Percentiles rank a stretch among this genome's conserved stretches.
Evolutionary conservation across 192 early-diverging fungal species (phyloP).

Genomic region (Umbelopsis sp.): DNA sequence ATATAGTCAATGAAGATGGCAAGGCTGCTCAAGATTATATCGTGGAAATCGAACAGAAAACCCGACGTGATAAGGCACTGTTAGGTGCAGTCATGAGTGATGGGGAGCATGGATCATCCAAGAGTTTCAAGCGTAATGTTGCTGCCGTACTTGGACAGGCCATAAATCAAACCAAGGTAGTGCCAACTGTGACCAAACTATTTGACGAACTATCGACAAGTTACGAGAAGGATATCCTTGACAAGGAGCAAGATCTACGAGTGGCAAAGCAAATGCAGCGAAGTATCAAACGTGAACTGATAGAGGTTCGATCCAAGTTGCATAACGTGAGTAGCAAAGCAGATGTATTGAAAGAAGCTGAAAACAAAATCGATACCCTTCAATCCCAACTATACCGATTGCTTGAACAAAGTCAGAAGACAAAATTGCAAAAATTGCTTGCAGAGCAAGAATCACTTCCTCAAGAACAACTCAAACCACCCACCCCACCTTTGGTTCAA

Average conservation of each 20-base stretch:
- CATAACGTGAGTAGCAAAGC: slow-evolving; percentile 34
- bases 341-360: slow-evolving; percentile 23
- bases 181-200: slow-evolving; percentile 40
- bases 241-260: slow-evolving; percentile 45
- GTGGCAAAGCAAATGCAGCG: slow-evolving; percentile 39
- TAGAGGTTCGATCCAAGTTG: slow-evolving; percentile 32
- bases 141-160: background rate
- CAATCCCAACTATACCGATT: slow-evolving; percentile 31
- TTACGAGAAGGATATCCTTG: slow-evolving; percentile 45
- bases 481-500: background rate
- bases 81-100: background rate
- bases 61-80: background rate
- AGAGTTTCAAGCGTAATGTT: background rate
- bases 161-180: slow-evolving; percentile 9
- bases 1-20: slow-evolving; percentile 68
- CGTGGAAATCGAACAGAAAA: slow-evolving; percentile 31
- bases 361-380: slow-evolving; percentile 30
- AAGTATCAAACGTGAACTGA: slow-evolving; percentile 30
- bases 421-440: slow-evolving; percentile 30
- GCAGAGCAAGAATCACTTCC: background rate
- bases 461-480: background rate
- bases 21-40: slow-evolving; percentile 67
- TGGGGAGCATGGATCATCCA: background rate
- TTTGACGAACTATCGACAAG: slow-evolving; percentile 46
- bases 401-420: slow-evolving; percentile 38